Evolutionary conservation across 257 asterid species (phyloP).

Genomic region (Paraleonurus japonicus): DNA sequence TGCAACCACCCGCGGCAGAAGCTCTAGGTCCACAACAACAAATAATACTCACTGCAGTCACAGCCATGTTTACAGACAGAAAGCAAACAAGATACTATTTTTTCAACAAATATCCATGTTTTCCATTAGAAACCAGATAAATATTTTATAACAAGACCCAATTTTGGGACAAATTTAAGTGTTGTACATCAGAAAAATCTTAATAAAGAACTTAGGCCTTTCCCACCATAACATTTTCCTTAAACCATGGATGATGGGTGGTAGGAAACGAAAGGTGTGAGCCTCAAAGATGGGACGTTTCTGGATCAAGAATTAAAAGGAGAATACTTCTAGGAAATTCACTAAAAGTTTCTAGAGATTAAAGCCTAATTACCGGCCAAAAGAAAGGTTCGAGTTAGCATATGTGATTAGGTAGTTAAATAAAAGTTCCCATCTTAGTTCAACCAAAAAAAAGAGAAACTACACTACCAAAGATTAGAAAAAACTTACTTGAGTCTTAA

Average conservation of each 20-base stretch:
- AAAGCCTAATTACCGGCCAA: neutral
- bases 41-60: neutral
- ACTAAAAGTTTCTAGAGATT: neutral
- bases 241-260: neutral
- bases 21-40: constrained; percentile 46
- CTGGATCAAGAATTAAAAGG: neutral
- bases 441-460: neutral
- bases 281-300: neutral
- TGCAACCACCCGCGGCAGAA: constrained; percentile 66
- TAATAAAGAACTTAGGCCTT: neutral
- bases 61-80: constrained; percentile 7
- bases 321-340: neutral
- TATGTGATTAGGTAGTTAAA: neutral
- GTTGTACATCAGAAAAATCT: neutral
- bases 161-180: neutral
- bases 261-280: neutral
- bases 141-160: neutral
- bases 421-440: neutral
- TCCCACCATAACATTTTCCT: neutral
- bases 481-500: constrained; percentile 60
- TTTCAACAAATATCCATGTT: neutral
- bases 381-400: neutral
- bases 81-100: neutral
- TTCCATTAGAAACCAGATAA: neutral
- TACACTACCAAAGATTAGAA: neutral